Evolutionary conservation across 177 flowering plant genomes (phyloP).

Genomic region (Vitis hybrid): DNA sequence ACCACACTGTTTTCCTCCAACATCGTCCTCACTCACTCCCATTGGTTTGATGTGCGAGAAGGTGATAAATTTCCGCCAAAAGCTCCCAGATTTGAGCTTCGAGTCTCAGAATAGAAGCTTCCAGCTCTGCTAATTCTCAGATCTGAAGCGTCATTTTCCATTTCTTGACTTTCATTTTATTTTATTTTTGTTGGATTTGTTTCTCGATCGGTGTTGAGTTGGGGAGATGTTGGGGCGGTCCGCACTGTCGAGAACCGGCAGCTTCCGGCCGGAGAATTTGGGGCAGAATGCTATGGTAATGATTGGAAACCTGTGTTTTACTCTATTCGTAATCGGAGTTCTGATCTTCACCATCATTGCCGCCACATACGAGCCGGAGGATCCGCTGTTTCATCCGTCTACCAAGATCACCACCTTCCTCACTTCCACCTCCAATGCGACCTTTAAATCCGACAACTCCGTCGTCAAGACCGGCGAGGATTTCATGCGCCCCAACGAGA

Average conservation of each 20-base stretch:
- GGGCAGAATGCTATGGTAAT: constrained; percentile 47
- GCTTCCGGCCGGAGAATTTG: constrained; percentile 53
- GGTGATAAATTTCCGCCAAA: too few relatives aligned
- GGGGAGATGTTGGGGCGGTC: constrained; percentile 39
- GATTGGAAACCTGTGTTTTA: constrained; percentile 52
- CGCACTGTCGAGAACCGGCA: constrained; percentile 30
- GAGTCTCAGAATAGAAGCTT: too few relatives aligned
- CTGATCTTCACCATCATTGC: constrained; percentile 56
- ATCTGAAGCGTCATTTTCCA: too few relatives aligned
- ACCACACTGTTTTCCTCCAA: neutral
- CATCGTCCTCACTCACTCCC: neutral
- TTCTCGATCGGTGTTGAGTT: neutral
- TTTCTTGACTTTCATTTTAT: neutral
- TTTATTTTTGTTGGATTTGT: neutral
- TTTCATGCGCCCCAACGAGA: constrained; percentile 42
- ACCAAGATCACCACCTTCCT: constrained; percentile 45
- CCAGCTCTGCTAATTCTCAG: too few relatives aligned
- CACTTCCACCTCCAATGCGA: constrained; percentile 50
- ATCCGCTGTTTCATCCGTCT: constrained; percentile 56
- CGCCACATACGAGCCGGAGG: constrained; percentile 59
- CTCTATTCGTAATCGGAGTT: constrained; percentile 46
- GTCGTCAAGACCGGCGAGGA: constrained; percentile 55
- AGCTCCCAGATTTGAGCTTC: too few relatives aligned
- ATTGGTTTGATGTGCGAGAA: too few relatives aligned
- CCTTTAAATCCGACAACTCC: constrained; percentile 39